phyloP scores from a whole-genome alignment of 1,284 basidiomycete species.

The Ceratobasidium theobromae region DNA sequence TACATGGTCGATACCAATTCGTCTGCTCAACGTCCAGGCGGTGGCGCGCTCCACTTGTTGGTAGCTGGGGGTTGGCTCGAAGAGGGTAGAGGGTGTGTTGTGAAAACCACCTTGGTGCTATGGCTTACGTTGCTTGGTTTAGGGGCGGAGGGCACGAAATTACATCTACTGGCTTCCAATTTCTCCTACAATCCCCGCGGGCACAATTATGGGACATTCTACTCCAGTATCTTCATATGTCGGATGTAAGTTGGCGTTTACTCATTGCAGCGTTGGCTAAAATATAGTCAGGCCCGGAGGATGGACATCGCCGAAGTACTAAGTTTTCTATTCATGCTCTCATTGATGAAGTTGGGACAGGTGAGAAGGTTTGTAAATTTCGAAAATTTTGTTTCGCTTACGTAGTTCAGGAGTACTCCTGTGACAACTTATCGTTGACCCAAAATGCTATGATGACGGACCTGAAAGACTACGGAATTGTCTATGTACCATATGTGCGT shows the following conservation, averaged over 20 bases:
- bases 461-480: conserved; percentile 90
- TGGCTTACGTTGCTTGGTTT: neutral
- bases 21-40: conserved; percentile 67
- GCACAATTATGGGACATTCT: conserved; percentile 97
- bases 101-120: neutral
- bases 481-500: conserved; percentile 74
- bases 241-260: conserved; percentile 59
- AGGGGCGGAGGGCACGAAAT: conserved; percentile 61
- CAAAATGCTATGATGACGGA: conserved; percentile 89
- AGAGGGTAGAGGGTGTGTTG: conserved; percentile 35
- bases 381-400: neutral
- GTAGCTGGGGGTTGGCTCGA: conserved; percentile 87
- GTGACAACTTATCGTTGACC: conserved; percentile 74
- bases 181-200: conserved; percentile 94
- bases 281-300: conserved; percentile 61
- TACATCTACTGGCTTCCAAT: conserved; percentile 95
- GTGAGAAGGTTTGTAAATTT: conserved; percentile 49
- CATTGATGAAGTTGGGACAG: conserved; percentile 87
- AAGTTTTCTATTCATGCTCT: conserved; percentile 93
- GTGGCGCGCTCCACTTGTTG: conserved; percentile 81
- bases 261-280: conserved; percentile 31
- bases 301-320: conserved; percentile 95
- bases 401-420: conserved; percentile 77
- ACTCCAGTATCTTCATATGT: conserved; percentile 83
- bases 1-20: conserved; percentile 92